Base-by-base conservation (phyloP, 2,329 filamentous ascomycete genomes). In the Sordariomycetes sp. region DNA sequence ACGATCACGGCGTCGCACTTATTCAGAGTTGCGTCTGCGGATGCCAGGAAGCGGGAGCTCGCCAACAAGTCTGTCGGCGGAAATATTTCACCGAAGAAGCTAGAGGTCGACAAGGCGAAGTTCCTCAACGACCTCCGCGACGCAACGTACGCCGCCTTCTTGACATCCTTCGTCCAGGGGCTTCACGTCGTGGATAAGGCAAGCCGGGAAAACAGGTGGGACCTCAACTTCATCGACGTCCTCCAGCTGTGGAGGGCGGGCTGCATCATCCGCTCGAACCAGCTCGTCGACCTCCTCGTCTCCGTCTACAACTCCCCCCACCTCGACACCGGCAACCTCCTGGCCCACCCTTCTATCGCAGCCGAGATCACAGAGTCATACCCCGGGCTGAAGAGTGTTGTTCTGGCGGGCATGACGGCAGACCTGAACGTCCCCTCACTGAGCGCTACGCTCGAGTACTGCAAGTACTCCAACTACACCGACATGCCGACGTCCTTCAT, bases 181-280 rank as follows among this genome's bases (percentile, higher is more conserved):
- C 71, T 88, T 54, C 80, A 85, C 63, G 69, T 87, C 53, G 82
- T 88, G 61, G 76, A 79, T 5, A 74, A 74, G 28, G 79, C 80
- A 1, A 79, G 84, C 63, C 69, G 73, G 50, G 70, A 79, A 35
- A 75, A 86, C 64, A 72, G 74, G 35, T 88, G 85, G 84, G 71
- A 73, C 48, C 74, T 84, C 58, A 68, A 80, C 61, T 78, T 78
- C 62, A 64, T 65, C 15, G 70, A 74, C 32, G 72, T 81, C 2
- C 69, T 82, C 53, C 74, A 80, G 64, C 82, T 88, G 61, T 88
- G 85, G 85, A 77, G 82, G 2, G 81, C 76, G 0, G 85, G 86
- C 8, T 88, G 85, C 67, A 88, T 89, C 66, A 88, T 89, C 64
- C 79, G 84, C 63, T 77, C 80, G 1, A 84, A 87, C 61, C 75